These are phyloP conservation scores for Discostella stelligeroides DNA, from an alignment of 108 stramenopile species.

Conservation along the genomic window DNA sequence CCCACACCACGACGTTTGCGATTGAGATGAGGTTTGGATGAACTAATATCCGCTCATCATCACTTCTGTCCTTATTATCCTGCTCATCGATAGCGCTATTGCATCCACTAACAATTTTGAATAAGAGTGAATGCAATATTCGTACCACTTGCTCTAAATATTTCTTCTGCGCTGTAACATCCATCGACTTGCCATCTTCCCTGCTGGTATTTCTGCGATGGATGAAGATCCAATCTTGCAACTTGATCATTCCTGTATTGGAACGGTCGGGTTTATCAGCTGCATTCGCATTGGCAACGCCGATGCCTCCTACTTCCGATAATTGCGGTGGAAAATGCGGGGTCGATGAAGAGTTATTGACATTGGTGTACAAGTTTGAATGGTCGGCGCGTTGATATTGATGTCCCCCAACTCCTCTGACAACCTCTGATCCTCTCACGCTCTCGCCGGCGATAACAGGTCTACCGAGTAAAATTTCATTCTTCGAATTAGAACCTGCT, in stretches of 20 bases:
- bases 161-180: neutral
- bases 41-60: neutral
- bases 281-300: neutral
- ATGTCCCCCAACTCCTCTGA: too few relatives aligned
- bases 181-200: constrained; percentile 1
- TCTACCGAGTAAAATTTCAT: too few relatives aligned
- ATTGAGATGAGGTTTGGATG: neutral
- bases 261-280: constrained; percentile 2
- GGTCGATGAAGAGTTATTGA: too few relatives aligned
- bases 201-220: neutral
- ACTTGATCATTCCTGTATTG: neutral
- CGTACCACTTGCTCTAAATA: neutral
- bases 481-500: too few relatives aligned
- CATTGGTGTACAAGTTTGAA: too few relatives aligned
- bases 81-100: neutral
- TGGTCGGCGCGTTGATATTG: too few relatives aligned
- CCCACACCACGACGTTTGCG: constrained; percentile 5
- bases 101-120: neutral
- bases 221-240: constrained; percentile 8
- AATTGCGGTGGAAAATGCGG: too few relatives aligned
- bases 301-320: too few relatives aligned
- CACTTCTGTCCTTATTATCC: neutral
- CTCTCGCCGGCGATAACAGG: too few relatives aligned
- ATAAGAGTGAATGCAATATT: neutral
- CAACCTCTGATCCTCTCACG: too few relatives aligned